Percentiles rank a stretch among this genome's conserved stretches.
phyloP scores from a whole-genome alignment of 768 basidiomycete genomes.

The Auricularia sp. region DNA sequence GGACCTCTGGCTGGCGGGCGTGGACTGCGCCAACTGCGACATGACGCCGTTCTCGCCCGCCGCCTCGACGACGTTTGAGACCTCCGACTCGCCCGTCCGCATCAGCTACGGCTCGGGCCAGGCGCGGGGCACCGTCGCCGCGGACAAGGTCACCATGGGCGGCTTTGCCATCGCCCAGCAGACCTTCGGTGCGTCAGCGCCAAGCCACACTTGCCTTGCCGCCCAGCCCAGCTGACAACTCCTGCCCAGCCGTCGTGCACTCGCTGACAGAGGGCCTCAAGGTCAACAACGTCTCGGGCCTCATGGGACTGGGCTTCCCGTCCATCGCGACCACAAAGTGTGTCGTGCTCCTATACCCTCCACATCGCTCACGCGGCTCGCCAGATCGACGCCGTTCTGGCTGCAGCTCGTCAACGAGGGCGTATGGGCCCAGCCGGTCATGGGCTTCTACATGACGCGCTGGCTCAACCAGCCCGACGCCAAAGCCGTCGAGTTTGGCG shows the following conservation, averaged over 20 bases:
- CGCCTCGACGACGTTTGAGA: not conserved
- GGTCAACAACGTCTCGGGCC: constrained; percentile 45
- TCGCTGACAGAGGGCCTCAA: constrained; percentile 26
- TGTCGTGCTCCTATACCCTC: not conserved
- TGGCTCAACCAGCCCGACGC: not conserved
- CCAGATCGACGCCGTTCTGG: constrained; percentile 54
- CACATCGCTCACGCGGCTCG: not conserved
- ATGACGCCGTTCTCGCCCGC: not conserved
- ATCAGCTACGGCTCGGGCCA: constrained; percentile 65
- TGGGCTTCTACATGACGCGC: constrained; percentile 58
- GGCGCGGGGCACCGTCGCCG: constrained; percentile 42
- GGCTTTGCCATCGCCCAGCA: constrained; percentile 49
- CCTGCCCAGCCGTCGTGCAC: not conserved
- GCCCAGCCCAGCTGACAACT: constrained; percentile 1
- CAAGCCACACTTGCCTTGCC: constrained; percentile 6
- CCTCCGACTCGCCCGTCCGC: not conserved
- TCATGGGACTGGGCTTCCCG: constrained; percentile 66
- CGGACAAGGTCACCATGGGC: constrained; percentile 58
- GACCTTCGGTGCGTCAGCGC: constrained; percentile 33
- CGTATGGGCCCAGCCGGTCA: constrained; percentile 39
- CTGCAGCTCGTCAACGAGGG: constrained; percentile 33
- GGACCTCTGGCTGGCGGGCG: not conserved
- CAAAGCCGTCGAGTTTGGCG: constrained; percentile 34
- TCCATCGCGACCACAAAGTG: constrained; percentile 42
- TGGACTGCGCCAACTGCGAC: not conserved